A percentile compares a stretch with the other conserved stretches of the same genome.
Evolutionary conservation across 1,284 basidiomycete species (phyloP).

Genomic region (Rhodofomes roseus): DNA sequence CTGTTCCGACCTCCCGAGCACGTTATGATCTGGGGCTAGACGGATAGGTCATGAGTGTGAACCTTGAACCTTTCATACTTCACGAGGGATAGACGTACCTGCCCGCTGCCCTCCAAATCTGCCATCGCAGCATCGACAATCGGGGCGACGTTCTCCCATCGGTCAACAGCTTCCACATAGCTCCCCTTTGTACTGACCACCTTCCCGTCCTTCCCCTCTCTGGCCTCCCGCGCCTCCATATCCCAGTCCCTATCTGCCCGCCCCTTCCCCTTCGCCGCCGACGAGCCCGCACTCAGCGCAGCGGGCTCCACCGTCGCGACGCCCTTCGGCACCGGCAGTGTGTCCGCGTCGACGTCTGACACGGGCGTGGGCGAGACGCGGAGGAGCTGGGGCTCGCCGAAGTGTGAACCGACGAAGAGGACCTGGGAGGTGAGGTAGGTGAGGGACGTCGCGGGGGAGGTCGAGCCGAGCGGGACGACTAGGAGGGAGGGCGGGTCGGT

Average conservation of each 20-base stretch:
- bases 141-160: conserved; percentile 82
- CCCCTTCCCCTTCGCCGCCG: conserved; percentile 19
- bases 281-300: conserved; percentile 12
- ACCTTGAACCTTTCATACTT: background rate
- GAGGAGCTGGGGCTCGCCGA: conserved; percentile 79
- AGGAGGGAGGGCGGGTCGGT: conserved; percentile 49
- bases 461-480: conserved; percentile 72
- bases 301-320: conserved; percentile 38
- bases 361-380: conserved; percentile 47
- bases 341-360: conserved; percentile 38
- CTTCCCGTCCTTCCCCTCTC: conserved; percentile 32
- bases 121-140: conserved; percentile 82
- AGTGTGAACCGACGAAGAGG: conserved; percentile 82
- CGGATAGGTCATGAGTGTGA: background rate
- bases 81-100: conserved; percentile 44
- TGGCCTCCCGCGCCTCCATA: conserved; percentile 10
- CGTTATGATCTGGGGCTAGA: conserved; percentile 74
- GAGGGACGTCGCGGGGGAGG: conserved; percentile 72
- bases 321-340: conserved; percentile 47
- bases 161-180: conserved; percentile 57
- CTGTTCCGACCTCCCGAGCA: conserved; percentile 84
- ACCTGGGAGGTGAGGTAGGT: conserved; percentile 73
- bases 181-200: conserved; percentile 49
- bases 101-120: conserved; percentile 71
- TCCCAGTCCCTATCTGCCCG: conserved; percentile 10